Evolutionary conservation across 352 stramenopile genomes (phyloP).

Genomic region (Pythium rishiriense): DNA sequence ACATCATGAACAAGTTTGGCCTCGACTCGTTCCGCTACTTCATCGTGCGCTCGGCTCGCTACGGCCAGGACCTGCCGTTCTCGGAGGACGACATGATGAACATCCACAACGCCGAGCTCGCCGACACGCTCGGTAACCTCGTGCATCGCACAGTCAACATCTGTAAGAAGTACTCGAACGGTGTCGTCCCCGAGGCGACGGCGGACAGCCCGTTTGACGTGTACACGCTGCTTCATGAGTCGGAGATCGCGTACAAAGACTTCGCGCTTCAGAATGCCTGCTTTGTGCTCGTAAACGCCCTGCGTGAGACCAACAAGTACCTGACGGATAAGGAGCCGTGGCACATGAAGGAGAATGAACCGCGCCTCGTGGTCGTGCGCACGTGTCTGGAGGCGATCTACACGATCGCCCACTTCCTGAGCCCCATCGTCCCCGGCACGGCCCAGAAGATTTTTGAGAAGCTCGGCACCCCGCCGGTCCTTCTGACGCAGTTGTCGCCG

Average conservation of each 20-base stretch:
- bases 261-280: conserved; percentile 92
- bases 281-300: conserved; percentile 88
- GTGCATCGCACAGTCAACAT: conserved; percentile 97
- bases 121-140: conserved; percentile 93
- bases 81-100: conserved; percentile 92
- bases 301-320: conserved; percentile 97
- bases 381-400: conserved; percentile 98
- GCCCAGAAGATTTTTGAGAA: conserved; percentile 94
- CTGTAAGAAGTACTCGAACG: conserved; percentile 95
- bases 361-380: conserved; percentile 91
- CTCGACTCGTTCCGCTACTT: conserved; percentile 97
- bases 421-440: conserved; percentile 92
- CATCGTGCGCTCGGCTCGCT: conserved; percentile 90
- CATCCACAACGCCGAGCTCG: conserved; percentile 97
- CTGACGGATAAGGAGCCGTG: conserved; percentile 97
- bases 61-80: conserved; percentile 96
- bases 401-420: conserved; percentile 94
- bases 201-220: conserved; percentile 87
- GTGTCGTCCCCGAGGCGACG: conserved; percentile 58
- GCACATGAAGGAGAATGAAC: conserved; percentile 94
- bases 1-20: conserved; percentile 93
- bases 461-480: conserved; percentile 82
- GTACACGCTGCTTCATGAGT: conserved; percentile 75
- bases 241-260: conserved; percentile 90
- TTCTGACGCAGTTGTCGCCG: conserved; percentile 72